phyloP scores from a whole-genome alignment of 1,284 basidiomycete genomes.

The Pyrrhoderma lamaoense region DNA sequence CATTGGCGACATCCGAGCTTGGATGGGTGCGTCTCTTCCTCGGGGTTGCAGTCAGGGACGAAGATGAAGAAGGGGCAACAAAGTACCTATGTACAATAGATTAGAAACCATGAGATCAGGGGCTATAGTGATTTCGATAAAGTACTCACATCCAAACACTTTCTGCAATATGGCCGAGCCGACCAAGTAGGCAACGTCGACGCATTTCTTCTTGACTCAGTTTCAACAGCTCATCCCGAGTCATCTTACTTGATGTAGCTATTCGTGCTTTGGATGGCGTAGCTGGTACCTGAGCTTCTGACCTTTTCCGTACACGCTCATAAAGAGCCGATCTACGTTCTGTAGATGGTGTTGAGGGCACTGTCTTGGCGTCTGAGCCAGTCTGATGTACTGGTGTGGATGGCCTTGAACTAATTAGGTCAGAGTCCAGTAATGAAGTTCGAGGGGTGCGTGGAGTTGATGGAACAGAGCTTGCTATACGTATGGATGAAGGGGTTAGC shows the following conservation, averaged over 20 bases:
- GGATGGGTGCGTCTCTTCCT: conserved; percentile 66
- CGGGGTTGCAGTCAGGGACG: conserved; percentile 39
- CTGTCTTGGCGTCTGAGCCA: conserved; percentile 44
- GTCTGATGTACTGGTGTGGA: conserved; percentile 60
- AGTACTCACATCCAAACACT: conserved; percentile 73
- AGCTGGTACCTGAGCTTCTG: conserved; percentile 41
- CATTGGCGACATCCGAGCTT: conserved; percentile 51
- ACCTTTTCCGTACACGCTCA: conserved; percentile 61
- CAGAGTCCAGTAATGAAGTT: conserved; percentile 27
- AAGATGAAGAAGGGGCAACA: conserved; percentile 41
- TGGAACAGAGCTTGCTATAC: conserved; percentile 29
- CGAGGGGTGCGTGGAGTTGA: conserved; percentile 45
- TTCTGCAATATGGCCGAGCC: conserved; percentile 72
- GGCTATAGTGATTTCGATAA: too few relatives aligned
- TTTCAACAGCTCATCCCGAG: conserved; percentile 59
- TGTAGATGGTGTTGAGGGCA: conserved; percentile 59
- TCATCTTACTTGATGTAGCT: conserved; percentile 37
- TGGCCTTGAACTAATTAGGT: conserved; percentile 37
- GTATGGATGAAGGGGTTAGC: conserved; percentile 26
- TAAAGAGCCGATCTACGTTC: conserved; percentile 70
- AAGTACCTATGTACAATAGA: conserved; percentile 48
- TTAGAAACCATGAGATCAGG: conserved; percentile 1
- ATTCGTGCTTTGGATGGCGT: conserved; percentile 54
- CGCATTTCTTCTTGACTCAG: conserved; percentile 69
- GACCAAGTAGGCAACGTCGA: conserved; percentile 62